Evolutionary conservation across 2,329 filamentous ascomycete genomes (phyloP).

Genomic region (Aspergillus floridensis): DNA sequence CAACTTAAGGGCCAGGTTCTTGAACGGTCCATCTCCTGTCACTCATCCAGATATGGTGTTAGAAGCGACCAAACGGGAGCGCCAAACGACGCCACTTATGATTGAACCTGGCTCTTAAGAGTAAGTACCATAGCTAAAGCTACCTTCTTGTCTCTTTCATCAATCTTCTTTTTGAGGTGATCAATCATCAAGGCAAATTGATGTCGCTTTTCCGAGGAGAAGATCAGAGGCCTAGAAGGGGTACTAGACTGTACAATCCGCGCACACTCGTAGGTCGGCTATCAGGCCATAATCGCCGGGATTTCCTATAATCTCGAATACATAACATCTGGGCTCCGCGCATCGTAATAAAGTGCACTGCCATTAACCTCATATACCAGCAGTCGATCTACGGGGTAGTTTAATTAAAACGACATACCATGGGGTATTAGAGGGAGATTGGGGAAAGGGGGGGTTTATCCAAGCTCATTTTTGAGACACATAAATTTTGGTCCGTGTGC

Average conservation of each 20-base stretch:
- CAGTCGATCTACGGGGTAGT: neutral
- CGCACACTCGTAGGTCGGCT: neutral
- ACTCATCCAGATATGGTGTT: neutral
- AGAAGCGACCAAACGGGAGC: neutral
- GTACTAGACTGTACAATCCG: neutral
- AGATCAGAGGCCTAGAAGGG: neutral
- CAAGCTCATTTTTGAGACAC: conserved; percentile 8
- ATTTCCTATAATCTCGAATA: neutral
- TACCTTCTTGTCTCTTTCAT: neutral
- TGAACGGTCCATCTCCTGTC: neutral
- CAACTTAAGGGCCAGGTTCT: neutral
- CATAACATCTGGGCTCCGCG: neutral
- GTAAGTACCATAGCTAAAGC: neutral
- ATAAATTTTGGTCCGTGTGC: conserved; percentile 6
- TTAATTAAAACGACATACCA: neutral
- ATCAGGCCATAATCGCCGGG: neutral
- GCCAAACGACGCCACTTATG: neutral
- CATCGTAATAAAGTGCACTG: neutral
- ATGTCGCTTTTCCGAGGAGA: neutral
- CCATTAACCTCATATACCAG: neutral
- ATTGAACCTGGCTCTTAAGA: neutral
- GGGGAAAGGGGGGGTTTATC: neutral
- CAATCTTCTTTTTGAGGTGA: neutral
- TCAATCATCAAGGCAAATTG: neutral
- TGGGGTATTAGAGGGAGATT: neutral